Base-by-base conservation (phyloP, 768 basidiomycete species). In the Tricholoma terreum region DNA sequence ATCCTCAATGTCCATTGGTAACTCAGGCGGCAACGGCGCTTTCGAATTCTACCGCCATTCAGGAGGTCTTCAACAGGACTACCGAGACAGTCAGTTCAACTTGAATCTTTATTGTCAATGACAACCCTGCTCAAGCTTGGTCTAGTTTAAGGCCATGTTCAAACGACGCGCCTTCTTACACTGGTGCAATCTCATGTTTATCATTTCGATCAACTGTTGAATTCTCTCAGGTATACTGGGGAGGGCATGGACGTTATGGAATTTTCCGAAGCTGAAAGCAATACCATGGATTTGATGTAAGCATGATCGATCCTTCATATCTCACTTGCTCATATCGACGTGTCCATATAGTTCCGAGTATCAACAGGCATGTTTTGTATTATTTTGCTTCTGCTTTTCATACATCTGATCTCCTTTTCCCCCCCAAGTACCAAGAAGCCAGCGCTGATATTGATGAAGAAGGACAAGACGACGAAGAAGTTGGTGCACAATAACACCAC, bases 181-280 rank as follows among this genome's bases (percentile, higher is more conserved):
- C 69, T 94, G 92, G 90, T 79, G 22, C 62, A 21, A 27, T 38
- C n/a, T 42, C 27, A 34, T 35, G 1, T 30, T 9, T 49, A 38
- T 50, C 35, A 46, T n/a, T 36, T 50, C 35, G 22, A 21, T 52
- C 14, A 3, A 9, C 5, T 58, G 27, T 52, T 14, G n/a, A 50
- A 30, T 5, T 38, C 24, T 35, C n/a, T 6, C n/a, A 80, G 77
- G 80, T 94, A 93, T 69, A 89, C 85, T 8, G 89, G 84, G 11
- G 93, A 95, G 70, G 93, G 93, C 42, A 94, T 95, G 94, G 94
- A 94, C 67, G 68, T 81, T 15, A 82, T 87, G 86, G 82, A 94
- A 72, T 92, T 94, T 71, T 81, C 88, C 0, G 92, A 94, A 70
- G 92, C 92, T 0, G 91, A 93, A 74, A 92, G 88, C 67, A 92